These are phyloP conservation scores for Ustilago cynodontis DNA, from an alignment of 1,284 basidiomycete genomes.

Conservation along the genomic window DNA sequence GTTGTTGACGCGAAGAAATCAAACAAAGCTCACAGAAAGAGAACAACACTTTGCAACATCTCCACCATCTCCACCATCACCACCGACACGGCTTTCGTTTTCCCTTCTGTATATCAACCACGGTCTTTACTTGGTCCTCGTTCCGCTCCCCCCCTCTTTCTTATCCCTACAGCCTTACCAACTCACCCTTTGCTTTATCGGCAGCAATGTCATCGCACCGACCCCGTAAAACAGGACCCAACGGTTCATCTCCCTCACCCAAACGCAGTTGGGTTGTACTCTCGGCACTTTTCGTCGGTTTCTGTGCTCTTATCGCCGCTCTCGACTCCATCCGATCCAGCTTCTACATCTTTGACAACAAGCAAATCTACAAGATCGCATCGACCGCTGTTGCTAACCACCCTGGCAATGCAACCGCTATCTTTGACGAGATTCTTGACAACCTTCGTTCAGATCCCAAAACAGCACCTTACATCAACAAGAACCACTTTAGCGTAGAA, in stretches of 20 bases:
- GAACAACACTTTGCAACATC: constrained; percentile 8
- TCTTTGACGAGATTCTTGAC: constrained; percentile 65
- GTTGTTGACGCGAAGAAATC: not conserved
- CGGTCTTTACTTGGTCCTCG: constrained; percentile 29
- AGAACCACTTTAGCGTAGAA: constrained; percentile 53
- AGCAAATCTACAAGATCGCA: constrained; percentile 55
- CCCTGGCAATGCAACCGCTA: constrained; percentile 58
- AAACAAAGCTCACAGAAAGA: constrained; percentile 4
- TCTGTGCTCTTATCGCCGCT: constrained; percentile 30
- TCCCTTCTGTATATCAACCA: constrained; percentile 5
- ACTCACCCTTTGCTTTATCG: not conserved
- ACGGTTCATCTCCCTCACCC: constrained; percentile 8
- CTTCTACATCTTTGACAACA: constrained; percentile 67
- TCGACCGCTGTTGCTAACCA: constrained; percentile 52
- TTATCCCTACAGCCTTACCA: not conserved
- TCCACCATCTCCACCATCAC: not conserved
- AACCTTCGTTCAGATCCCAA: constrained; percentile 59
- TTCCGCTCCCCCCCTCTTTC: not conserved
- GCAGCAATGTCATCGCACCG: constrained; percentile 34
- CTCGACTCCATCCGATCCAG: constrained; percentile 46
- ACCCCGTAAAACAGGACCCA: constrained; percentile 29
- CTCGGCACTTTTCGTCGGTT: constrained; percentile 35
- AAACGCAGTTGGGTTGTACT: constrained; percentile 33
- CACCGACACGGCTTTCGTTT: no score
- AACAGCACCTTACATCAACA: constrained; percentile 60